Evolutionary conservation across 2,329 filamentous ascomycete genomes (phyloP).

Genomic region (Dactylellina cionopaga): DNA sequence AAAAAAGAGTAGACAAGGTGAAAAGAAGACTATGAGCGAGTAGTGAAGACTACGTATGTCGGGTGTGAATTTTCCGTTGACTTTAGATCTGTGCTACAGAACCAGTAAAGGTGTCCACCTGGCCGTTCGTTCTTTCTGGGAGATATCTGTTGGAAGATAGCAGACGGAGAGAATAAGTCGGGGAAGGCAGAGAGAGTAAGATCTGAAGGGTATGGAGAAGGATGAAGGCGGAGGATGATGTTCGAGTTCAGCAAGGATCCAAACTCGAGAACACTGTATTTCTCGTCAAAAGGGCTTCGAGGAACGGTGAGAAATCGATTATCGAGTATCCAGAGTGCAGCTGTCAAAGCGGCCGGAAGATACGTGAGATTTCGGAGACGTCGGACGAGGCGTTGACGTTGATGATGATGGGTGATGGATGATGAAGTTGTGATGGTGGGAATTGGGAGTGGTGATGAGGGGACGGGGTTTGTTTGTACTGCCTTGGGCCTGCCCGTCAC

Average conservation of each 20-base stretch:
- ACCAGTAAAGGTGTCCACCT: slow-evolving; percentile 53
- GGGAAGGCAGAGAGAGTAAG: slow-evolving; percentile 46
- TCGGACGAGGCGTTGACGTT: slow-evolving; percentile 26
- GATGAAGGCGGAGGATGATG: slow-evolving; percentile 18
- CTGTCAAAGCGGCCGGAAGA: slow-evolving; percentile 48
- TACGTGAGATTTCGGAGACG: slow-evolving; percentile 30
- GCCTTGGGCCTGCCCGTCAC: not conserved
- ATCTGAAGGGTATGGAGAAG: slow-evolving; percentile 27
- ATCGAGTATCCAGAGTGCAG: slow-evolving; percentile 32
- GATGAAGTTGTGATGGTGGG: slow-evolving; percentile 29
- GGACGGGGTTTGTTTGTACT: slow-evolving; percentile 23
- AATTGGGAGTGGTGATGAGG: slow-evolving; percentile 18
- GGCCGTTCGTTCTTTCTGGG: slow-evolving; percentile 34
- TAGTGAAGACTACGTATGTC: not conserved
- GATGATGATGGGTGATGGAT: slow-evolving; percentile 31
- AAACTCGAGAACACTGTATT: slow-evolving; percentile 13
- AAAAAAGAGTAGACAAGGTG: slow-evolving; percentile 22
- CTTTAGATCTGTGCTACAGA: slow-evolving; percentile 47
- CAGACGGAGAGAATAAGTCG: slow-evolving; percentile 22
- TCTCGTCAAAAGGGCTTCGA: slow-evolving; percentile 35
- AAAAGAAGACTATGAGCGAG: slow-evolving; percentile 3
- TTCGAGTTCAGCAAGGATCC: slow-evolving; percentile 27
- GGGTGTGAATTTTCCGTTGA: slow-evolving; percentile 11
- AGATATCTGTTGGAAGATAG: slow-evolving; percentile 33
- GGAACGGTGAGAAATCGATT: not conserved